phyloP scores from a whole-genome alignment of 169 alveolate species.

The Eimeria sp. region DNA sequence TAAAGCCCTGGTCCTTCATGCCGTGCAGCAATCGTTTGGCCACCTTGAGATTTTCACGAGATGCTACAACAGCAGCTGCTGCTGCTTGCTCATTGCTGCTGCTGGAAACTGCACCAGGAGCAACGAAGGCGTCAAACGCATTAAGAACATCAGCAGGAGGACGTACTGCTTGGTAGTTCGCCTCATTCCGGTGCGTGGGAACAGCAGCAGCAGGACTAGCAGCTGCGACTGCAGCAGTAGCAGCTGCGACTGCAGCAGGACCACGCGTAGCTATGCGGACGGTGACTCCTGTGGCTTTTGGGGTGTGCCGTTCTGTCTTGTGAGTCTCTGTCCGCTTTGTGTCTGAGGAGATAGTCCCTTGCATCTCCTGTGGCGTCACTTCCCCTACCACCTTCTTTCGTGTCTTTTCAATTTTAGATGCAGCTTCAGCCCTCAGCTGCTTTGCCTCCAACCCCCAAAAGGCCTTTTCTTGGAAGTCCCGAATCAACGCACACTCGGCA shows the following conservation, averaged over 20 bases:
- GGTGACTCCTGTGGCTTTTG: neutral
- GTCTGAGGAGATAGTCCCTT: neutral
- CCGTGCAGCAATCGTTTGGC: conserved; percentile 26
- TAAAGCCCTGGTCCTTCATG: conserved; percentile 38
- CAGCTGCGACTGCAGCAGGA: neutral
- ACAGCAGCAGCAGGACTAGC: neutral
- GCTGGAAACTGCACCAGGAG: neutral
- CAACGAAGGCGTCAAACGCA: conserved; percentile 53
- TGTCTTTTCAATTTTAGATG: neutral
- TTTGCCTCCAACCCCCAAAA: conserved; percentile 42
- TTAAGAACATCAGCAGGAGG: conserved; percentile 13
- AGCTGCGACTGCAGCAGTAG: neutral
- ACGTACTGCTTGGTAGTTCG: neutral
- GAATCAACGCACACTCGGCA: conserved; percentile 44
- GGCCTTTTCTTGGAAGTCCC: conserved; percentile 46
- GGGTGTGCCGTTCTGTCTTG: neutral
- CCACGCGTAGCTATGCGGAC: conserved; percentile 27
- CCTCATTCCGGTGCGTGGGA: neutral
- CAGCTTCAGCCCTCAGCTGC: conserved; percentile 39
- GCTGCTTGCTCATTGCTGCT: neutral
- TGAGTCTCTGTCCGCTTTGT: neutral
- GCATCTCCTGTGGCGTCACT: neutral
- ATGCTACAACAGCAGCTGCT: neutral
- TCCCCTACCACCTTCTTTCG: neutral
- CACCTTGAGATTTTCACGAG: neutral